Evolutionary conservation across 2,329 filamentous ascomycete genomes (phyloP), one percentile per base, ranked within the genome.

Genomic region (Fusarium verrucosum): DNA sequence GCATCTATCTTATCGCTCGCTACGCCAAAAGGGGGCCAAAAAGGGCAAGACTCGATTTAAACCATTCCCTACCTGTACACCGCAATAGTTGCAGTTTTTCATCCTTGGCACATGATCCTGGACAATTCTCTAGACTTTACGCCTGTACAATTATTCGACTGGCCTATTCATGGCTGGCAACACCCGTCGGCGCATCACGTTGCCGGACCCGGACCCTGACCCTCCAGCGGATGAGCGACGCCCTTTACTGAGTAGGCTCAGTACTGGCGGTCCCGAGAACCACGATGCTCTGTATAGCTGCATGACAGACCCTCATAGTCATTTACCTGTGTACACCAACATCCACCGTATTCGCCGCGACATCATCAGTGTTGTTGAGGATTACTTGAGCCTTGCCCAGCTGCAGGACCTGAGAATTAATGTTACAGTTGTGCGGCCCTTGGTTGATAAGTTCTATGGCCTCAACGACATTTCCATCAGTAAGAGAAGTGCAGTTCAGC

Each of bases 361-460:
- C 74, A 85, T 90, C 56, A 80, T 83, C 61, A 84, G 83, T 54
- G 86, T 88, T 26, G 86, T 89, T 45, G 87, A 88, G 78, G 83
- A 85, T 73, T 84, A 85, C 68, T 76, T 87, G 72, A 92, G 87
- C 54, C 80, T 90, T 53, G 90, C 93, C 68, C 92, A 95, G 79
- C 80, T 96, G 63, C 86, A 89, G 71, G 90, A 92, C 74, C 89
- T 92, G 52, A 86, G 91, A 57, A 92, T 95, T 82, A 95, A 95
- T 73, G 85, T 92, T 46, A 84, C 89, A 2, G 89, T 95, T 40
- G 88, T 95, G 19, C 86, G 92, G 56, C 92, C 92, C 1, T 79
- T 95, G 23, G 91, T 95, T n/a, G 91, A 95, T 74, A 90, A 92
- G 73, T 84, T 94, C 10, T 95, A 92, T 73, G 88, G 91, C 70